A percentile compares a stretch with the other conserved stretches of the same genome.
phyloP scores from a whole-genome alignment of 352 stramenopile genomes.

The Saprolegnia parasitica region DNA sequence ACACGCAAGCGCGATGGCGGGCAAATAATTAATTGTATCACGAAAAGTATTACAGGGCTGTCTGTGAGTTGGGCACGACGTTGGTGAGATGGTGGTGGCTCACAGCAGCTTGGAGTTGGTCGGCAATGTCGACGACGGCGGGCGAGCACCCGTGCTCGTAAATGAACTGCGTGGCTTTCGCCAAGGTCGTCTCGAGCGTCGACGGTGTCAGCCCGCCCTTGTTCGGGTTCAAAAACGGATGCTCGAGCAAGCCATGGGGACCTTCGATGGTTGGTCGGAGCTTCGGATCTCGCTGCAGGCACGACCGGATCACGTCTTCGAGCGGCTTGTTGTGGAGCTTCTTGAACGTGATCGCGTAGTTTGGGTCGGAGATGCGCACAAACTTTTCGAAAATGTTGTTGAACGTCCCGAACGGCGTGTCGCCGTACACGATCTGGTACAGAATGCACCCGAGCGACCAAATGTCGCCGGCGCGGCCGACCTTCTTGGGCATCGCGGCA shows the following conservation, averaged over 20 bases:
- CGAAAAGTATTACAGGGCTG: background rate
- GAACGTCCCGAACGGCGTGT: constrained; percentile 91
- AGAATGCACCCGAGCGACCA: constrained; percentile 97
- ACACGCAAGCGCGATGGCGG: background rate
- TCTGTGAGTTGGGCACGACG: constrained; percentile 3
- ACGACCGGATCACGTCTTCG: constrained; percentile 82
- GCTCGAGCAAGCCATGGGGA: constrained; percentile 64
- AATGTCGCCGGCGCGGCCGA: constrained; percentile 91
- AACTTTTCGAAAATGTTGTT: constrained; percentile 95
- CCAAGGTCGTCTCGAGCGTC: constrained; percentile 1
- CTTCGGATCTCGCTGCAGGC: constrained; percentile 79
- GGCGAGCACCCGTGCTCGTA: background rate
- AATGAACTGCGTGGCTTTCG: background rate
- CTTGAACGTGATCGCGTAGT: constrained; percentile 88
- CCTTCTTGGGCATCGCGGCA: constrained; percentile 41
- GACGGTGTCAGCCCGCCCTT: background rate
- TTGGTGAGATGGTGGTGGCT: constrained; percentile 14
- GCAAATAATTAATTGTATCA: constrained; percentile 21
- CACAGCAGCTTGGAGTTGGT: background rate
- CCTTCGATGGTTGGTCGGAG: constrained; percentile 76
- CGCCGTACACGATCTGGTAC: constrained; percentile 96
- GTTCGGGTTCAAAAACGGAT: constrained; percentile 58
- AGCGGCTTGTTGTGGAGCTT: constrained; percentile 72
- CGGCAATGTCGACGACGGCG: constrained; percentile 1
- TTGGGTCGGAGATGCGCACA: constrained; percentile 91